A percentile compares a stretch with the other conserved stretches of the same genome.
These are phyloP conservation scores for Colletotrichum spaethianum DNA, from an alignment of 2,329 filamentous ascomycete species.

Conservation along the genomic window DNA sequence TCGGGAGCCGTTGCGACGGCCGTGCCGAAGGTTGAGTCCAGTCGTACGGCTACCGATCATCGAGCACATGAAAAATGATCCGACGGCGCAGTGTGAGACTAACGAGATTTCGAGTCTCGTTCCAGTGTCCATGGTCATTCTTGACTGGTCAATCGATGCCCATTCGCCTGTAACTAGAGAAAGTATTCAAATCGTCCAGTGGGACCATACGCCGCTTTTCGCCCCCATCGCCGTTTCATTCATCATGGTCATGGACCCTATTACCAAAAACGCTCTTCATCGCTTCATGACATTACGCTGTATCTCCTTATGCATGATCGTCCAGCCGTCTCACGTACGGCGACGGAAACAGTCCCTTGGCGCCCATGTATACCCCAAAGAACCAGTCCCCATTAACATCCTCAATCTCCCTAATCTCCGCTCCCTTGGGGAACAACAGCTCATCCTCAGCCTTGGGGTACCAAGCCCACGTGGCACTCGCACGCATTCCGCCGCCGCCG, in stretches of 20 bases:
- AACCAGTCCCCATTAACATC: constrained; percentile 94
- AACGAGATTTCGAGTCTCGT: background rate
- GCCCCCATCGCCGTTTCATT: constrained; percentile 2
- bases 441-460: constrained; percentile 82
- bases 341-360: constrained; percentile 84
- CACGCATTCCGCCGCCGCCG: constrained; percentile 77
- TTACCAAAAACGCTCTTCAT: background rate
- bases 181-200: background rate
- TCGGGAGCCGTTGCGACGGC: constrained; percentile 4
- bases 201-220: background rate
- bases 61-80: background rate
- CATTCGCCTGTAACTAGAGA: background rate
- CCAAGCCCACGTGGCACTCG: constrained; percentile 82
- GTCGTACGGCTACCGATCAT: background rate
- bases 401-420: constrained; percentile 86
- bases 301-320: constrained; percentile 8
- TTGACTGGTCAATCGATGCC: background rate
- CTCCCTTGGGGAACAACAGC: constrained; percentile 85
- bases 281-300: background rate
- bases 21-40: background rate
- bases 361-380: constrained; percentile 87
- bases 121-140: background rate
- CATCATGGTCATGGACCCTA: constrained; percentile 6
- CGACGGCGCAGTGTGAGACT: no score
- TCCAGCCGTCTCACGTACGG: constrained; percentile 75